Percentiles rank a stretch among this genome's conserved stretches.
phyloP scores from a whole-genome alignment of 176 grass and related monocot species.

The Lolium multiflorum region DNA sequence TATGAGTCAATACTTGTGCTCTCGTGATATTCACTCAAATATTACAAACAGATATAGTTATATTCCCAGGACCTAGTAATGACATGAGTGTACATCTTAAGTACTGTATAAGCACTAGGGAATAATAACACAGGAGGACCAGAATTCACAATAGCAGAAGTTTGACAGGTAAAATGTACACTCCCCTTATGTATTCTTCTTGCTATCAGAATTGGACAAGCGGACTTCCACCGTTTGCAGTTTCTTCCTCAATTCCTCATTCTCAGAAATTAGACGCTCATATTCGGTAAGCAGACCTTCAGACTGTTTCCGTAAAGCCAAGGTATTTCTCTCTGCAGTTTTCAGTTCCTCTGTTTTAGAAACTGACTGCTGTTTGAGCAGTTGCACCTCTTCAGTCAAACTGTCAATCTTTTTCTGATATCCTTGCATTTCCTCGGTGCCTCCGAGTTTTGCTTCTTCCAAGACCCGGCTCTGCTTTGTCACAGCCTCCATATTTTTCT shows the following conservation, averaged over 20 bases:
- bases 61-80: background rate
- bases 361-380: conserved; percentile 53
- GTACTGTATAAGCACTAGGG: background rate
- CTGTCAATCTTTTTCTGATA: conserved; percentile 55
- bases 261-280: conserved; percentile 80
- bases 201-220: conserved; percentile 65
- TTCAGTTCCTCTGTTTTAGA: conserved; percentile 61
- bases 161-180: conserved; percentile 2
- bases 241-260: conserved; percentile 58
- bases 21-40: background rate
- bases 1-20: background rate
- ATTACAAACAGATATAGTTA: background rate
- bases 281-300: conserved; percentile 81
- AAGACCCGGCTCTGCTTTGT: conserved; percentile 62
- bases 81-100: background rate
- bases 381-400: conserved; percentile 64
- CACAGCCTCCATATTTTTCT: conserved; percentile 72
- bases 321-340: conserved; percentile 51
- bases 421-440: conserved; percentile 48
- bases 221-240: conserved; percentile 63
- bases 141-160: conserved; percentile 37
- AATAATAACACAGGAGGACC: background rate
- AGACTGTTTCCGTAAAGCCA: conserved; percentile 71
- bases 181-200: conserved; percentile 59
- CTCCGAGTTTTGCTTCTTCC: conserved; percentile 73